A percentile compares a stretch with the other conserved stretches of the same genome.
These are phyloP conservation scores for Chlorella sorokiniana DNA, from an alignment of 139 green algal species.

Conservation along the genomic window DNA sequence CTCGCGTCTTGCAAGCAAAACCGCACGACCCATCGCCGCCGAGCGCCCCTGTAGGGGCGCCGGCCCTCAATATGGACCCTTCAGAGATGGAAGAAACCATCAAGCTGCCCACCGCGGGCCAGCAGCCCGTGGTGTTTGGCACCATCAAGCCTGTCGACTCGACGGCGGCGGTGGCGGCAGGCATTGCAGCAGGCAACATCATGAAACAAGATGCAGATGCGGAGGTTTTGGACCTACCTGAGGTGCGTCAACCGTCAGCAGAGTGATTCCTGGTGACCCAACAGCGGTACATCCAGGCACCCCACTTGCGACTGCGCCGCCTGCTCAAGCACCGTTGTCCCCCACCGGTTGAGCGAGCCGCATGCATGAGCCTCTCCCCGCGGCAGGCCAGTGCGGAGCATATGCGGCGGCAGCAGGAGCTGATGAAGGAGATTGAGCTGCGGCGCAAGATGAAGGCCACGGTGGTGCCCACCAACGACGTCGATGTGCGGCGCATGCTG, in stretches of 20 bases:
- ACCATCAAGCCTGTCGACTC: conserved; percentile 22
- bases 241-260: conserved; percentile 17
- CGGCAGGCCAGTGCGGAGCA: conserved; percentile 47
- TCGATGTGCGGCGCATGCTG: conserved; percentile 76
- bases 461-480: conserved; percentile 80
- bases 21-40: background rate
- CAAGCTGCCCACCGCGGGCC: background rate
- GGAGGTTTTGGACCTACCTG: conserved; percentile 47
- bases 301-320: background rate
- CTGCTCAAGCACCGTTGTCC: too few relatives aligned
- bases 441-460: conserved; percentile 61
- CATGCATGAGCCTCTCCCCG: too few relatives aligned
- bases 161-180: conserved; percentile 29
- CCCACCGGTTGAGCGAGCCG: background rate
- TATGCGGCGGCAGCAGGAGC: conserved; percentile 63
- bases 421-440: conserved; percentile 80
- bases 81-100: conserved; percentile 11
- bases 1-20: too few relatives aligned
- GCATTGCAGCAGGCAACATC: conserved; percentile 54
- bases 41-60: background rate
- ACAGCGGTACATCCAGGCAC: background rate
- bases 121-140: conserved; percentile 25
- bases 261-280: background rate
- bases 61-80: background rate
- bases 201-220: conserved; percentile 36